phyloP scores from a whole-genome alignment of 225 moss, liverwort and hornwort genomes.

The Bryum argenteum region DNA sequence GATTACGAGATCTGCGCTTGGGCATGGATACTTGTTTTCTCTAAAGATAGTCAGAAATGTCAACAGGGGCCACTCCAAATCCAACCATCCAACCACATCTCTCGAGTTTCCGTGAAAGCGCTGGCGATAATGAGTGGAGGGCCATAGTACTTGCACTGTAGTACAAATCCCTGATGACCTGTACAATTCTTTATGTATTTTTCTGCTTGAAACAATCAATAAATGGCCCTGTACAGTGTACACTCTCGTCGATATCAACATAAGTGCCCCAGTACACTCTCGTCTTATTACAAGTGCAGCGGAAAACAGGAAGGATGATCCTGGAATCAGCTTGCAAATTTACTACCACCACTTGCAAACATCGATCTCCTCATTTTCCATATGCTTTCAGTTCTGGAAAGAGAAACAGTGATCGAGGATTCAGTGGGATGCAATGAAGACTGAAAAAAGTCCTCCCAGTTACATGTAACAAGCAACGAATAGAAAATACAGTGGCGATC shows the following conservation, averaged over 20 bases:
- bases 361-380: slow-evolving; percentile 12
- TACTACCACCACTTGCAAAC: slow-evolving; percentile 16
- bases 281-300: slow-evolving; percentile 9
- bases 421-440: background rate
- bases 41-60: slow-evolving; percentile 23
- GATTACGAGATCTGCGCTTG: slow-evolving; percentile 4
- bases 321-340: slow-evolving; percentile 35
- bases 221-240: background rate
- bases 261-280: background rate
- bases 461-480: no score
- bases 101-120: slow-evolving; percentile 17
- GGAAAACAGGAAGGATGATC: slow-evolving; percentile 26
- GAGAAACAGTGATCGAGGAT: background rate
- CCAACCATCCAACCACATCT: slow-evolving; percentile 29
- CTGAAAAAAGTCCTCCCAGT: slow-evolving; percentile 13
- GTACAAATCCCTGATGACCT: background rate
- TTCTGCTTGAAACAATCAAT: no score
- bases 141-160: background rate
- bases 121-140: slow-evolving; percentile 19
- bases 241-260: background rate
- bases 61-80: slow-evolving; percentile 28
- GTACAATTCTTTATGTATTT: background rate
- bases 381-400: background rate
- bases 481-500: background rate
- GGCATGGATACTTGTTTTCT: slow-evolving; percentile 6